Evolutionary conservation across 2,329 filamentous ascomycete genomes (phyloP), one percentile per base, ranked within the genome.

Genomic region (Amylocarpus encephaloides): DNA sequence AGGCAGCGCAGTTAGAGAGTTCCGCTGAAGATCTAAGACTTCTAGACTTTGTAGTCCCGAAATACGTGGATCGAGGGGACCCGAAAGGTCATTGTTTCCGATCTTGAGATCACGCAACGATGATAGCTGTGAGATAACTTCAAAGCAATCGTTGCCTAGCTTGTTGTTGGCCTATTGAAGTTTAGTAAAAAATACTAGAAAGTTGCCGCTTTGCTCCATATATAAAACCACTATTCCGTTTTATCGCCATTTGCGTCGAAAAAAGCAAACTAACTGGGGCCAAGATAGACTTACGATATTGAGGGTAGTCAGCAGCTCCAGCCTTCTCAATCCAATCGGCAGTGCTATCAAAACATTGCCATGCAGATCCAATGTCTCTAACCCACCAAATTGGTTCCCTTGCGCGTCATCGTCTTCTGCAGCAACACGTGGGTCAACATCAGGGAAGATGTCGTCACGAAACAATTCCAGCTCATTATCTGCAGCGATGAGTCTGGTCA

Each of bases 391-490:
- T 55, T 93, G 85, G 58, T 84, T 85, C 1, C 82, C 86, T 51
- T 76, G 74, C 3, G 75, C 73, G n/a, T 85, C 82, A 15, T 86
- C 80, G 29, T 82, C 77, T 6, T 79, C 75, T 35, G 81, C 66
- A 15, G 78, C 73, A 36, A 77, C 69, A 9, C 75, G 71, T 0
- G 78, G 74, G 33, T 75, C 73, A 16, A 76, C 68, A 59, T 96
- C 90, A 0, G 92, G 91, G 59, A 97, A 96, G 15, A 90, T 73
- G 1, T 74, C 71, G 15, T 93, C 87, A 2, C 82, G 78, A 32
- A 97, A 74, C 30, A 74, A 73, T 61, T 88, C 82, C 43, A 98
- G 68, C 62, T 95, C 88, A 62, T 98, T 97, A 63, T 95, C 90
- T 7, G 92, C 90, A 5, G 87, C 90, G 56, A 93, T 80, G 44